Percentiles rank a stretch among this genome's conserved stretches.
Evolutionary conservation across 2,329 filamentous ascomycete genomes (phyloP).

Genomic region (Xylaria hypoxylon): DNA sequence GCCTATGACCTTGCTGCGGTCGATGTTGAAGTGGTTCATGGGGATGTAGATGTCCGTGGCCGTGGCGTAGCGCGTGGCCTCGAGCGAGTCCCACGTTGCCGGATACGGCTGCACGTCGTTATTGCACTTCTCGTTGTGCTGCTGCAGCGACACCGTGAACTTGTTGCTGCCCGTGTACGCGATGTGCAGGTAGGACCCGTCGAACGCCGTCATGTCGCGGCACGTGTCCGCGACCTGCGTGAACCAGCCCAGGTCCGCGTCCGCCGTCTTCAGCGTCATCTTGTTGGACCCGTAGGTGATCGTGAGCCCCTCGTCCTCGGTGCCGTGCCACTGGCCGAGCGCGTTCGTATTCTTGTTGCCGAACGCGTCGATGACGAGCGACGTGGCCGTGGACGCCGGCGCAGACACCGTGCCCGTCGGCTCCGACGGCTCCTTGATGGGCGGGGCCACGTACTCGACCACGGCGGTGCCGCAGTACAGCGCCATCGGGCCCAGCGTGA

Average conservation of each 20-base stretch:
- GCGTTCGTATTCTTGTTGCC: slow-evolving; percentile 64
- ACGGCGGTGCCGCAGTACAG: slow-evolving; percentile 68
- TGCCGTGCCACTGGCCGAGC: slow-evolving; percentile 73
- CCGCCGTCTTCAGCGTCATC: slow-evolving; percentile 67
- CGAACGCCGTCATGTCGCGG: slow-evolving; percentile 65
- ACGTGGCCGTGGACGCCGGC: slow-evolving; percentile 60
- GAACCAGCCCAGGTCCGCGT: slow-evolving; percentile 72
- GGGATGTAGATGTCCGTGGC: slow-evolving; percentile 73
- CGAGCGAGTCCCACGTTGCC: slow-evolving; percentile 75
- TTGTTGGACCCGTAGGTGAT: slow-evolving; percentile 63
- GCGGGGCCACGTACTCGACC: slow-evolving; percentile 61
- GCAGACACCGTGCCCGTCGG: slow-evolving; percentile 62
- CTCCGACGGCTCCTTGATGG: slow-evolving; percentile 54
- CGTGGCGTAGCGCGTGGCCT: slow-evolving; percentile 68
- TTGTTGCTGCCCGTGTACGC: slow-evolving; percentile 70
- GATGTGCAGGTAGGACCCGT: slow-evolving; percentile 72
- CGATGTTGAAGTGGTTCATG: slow-evolving; percentile 72
- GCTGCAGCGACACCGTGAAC: slow-evolving; percentile 73
- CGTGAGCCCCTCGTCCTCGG: slow-evolving; percentile 66
- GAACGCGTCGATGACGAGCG: slow-evolving; percentile 72
- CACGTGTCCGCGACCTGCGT: slow-evolving; percentile 68
- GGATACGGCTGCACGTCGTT: slow-evolving; percentile 68
- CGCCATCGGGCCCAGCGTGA: slow-evolving; percentile 67
- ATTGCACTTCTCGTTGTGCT: slow-evolving; percentile 73
- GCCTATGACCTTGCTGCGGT: slow-evolving; percentile 66